phyloP scores from a whole-genome alignment of 495 filamentous ascomycete genomes.

The Penicillium ochrochloron region DNA sequence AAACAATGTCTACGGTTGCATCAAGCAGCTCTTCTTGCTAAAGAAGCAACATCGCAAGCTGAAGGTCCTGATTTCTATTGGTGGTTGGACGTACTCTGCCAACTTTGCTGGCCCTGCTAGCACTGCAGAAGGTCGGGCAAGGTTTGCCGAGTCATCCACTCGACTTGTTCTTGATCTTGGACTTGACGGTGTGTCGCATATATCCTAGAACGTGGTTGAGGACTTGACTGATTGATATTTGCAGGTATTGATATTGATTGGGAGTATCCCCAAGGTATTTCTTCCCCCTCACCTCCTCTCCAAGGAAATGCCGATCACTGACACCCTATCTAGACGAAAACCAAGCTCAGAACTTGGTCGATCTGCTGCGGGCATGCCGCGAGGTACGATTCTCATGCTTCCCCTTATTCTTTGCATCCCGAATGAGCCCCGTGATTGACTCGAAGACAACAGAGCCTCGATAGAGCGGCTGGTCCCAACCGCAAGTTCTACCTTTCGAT shows the following conservation, averaged over 20 bases:
- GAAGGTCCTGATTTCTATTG: slow-evolving; percentile 90
- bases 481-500: slow-evolving; percentile 77
- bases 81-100: slow-evolving; percentile 92
- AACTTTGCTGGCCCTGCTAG: slow-evolving; percentile 75
- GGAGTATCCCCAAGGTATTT: slow-evolving; percentile 56
- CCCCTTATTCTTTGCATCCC: neutral
- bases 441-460: slow-evolving; percentile 50
- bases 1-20: slow-evolving; percentile 60
- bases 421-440: slow-evolving; percentile 15
- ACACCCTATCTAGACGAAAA: slow-evolving; percentile 40
- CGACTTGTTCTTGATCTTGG: slow-evolving; percentile 69
- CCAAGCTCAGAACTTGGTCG: slow-evolving; percentile 72
- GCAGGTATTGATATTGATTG: slow-evolving; percentile 66
- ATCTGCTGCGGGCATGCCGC: slow-evolving; percentile 69
- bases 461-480: slow-evolving; percentile 59
- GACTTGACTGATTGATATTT: slow-evolving; percentile 18
- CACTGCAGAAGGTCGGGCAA: slow-evolving; percentile 66
- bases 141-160: slow-evolving; percentile 74
- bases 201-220: neutral
- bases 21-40: slow-evolving; percentile 91
- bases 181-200: slow-evolving; percentile 53
- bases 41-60: slow-evolving; percentile 88
- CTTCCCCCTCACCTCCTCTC: neutral
- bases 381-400: slow-evolving; percentile 36
- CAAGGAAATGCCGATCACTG: slow-evolving; percentile 2